Evolutionary conservation across 495 filamentous ascomycete species (phyloP).

Genomic region (Neurospora tetraspora): DNA sequence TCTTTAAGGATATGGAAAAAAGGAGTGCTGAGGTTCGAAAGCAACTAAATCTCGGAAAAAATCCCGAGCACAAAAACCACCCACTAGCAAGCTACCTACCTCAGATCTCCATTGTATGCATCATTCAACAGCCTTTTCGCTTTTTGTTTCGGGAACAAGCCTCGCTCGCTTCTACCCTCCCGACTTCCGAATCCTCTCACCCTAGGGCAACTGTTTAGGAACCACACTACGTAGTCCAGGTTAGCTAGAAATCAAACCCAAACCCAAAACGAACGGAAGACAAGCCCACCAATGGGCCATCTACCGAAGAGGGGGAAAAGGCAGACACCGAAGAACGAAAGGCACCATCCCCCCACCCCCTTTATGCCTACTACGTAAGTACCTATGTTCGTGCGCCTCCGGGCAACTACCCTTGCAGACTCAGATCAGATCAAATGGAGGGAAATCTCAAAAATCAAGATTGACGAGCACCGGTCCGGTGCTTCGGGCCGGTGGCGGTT

Average conservation of each 20-base stretch:
- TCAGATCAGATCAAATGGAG: neutral
- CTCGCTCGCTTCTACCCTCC: neutral
- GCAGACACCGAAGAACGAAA: neutral
- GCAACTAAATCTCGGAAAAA: no score
- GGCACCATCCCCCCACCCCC: neutral
- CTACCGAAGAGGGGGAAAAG: neutral
- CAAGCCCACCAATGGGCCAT: neutral
- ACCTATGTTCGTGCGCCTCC: neutral
- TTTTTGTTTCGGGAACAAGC: no score
- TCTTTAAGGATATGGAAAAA: neutral
- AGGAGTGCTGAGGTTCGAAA: neutral
- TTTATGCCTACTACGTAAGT: neutral
- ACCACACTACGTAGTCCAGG: neutral
- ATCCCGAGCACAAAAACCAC: neutral
- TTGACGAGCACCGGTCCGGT: neutral
- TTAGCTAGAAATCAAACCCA: neutral
- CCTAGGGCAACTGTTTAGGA: neutral
- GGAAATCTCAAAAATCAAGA: neutral
- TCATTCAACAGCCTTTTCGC: no score
- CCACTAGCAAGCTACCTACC: neutral
- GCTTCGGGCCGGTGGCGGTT: neutral
- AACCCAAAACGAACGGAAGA: neutral
- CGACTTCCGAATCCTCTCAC: neutral
- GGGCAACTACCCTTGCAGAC: neutral
- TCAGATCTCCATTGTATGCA: neutral